Evolutionary conservation across 331 rosid genomes (phyloP).

Genomic region (Quercus tomentella): DNA sequence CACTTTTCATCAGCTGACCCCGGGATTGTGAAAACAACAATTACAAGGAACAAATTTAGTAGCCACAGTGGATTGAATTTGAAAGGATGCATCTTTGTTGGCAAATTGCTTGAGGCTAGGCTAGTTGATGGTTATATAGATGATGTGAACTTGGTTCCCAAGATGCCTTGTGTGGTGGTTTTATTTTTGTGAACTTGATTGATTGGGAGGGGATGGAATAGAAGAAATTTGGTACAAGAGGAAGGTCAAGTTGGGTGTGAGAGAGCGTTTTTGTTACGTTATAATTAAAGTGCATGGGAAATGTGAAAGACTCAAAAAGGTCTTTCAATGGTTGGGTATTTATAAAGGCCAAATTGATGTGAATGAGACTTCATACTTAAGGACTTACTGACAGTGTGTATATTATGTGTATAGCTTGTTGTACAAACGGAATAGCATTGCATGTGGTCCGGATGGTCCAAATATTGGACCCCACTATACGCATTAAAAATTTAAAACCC

Average conservation of each 20-base stretch:
- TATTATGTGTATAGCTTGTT: not conserved
- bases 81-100: slow-evolving; percentile 14
- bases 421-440: slow-evolving; percentile 11
- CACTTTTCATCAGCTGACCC: slow-evolving; percentile 37
- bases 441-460: slow-evolving; percentile 28
- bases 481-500: not conserved
- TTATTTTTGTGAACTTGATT: not conserved
- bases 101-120: slow-evolving; percentile 4
- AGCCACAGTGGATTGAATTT: slow-evolving; percentile 25
- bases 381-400: not conserved
- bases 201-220: not conserved
- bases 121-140: not conserved
- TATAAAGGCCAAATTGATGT: slow-evolving; percentile 1
- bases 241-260: not conserved
- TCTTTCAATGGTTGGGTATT: not conserved
- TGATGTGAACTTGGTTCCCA: not conserved
- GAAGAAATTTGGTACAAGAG: not conserved
- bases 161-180: not conserved
- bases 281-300: slow-evolving; percentile 51
- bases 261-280: slow-evolving; percentile 30
- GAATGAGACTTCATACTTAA: slow-evolving; percentile 11
- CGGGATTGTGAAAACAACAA: slow-evolving; percentile 3
- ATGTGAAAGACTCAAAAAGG: slow-evolving; percentile 4
- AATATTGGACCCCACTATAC: slow-evolving; percentile 4
- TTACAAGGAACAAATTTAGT: slow-evolving; percentile 13